Percentiles rank a stretch among this genome's conserved stretches.
phyloP scores from a whole-genome alignment of 768 basidiomycete species.

The Boletus rubescentipes region DNA sequence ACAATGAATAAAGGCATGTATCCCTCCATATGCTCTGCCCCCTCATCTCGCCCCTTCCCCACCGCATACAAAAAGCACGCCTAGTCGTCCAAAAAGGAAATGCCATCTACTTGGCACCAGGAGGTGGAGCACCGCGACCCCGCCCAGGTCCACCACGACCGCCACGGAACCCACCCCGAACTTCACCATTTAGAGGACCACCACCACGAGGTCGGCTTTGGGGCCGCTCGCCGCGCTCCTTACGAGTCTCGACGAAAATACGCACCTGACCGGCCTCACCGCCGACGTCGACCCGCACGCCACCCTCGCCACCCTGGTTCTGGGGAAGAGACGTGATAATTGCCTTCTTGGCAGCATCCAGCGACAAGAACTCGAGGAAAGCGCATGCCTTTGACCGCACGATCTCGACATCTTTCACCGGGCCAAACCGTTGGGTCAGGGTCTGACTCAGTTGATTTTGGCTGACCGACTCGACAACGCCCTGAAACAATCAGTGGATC shows the following conservation, averaged over 20 bases:
- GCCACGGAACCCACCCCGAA: slow-evolving; percentile 47
- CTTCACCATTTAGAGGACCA: slow-evolving; percentile 48
- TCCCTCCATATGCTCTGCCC: slow-evolving; percentile 8
- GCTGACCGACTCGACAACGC: slow-evolving; percentile 68
- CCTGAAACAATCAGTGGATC: slow-evolving; percentile 39
- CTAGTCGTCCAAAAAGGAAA: not conserved
- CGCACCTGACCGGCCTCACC: slow-evolving; percentile 50
- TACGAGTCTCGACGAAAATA: slow-evolving; percentile 84
- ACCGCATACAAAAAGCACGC: slow-evolving; percentile 1
- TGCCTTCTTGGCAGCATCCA: slow-evolving; percentile 84
- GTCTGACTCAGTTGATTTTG: slow-evolving; percentile 46
- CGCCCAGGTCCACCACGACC: slow-evolving; percentile 45
- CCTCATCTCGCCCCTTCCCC: not conserved
- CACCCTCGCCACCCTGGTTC: slow-evolving; percentile 83
- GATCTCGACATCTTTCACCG: slow-evolving; percentile 86
- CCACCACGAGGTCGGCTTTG: slow-evolving; percentile 61
- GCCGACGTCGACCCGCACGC: slow-evolving; percentile 72
- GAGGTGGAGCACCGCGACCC: slow-evolving; percentile 38
- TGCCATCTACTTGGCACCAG: slow-evolving; percentile 26
- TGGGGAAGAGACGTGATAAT: slow-evolving; percentile 70
- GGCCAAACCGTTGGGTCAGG: slow-evolving; percentile 68
- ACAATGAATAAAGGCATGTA: slow-evolving; percentile 10
- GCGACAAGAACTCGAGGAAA: slow-evolving; percentile 81
- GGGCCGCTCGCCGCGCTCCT: slow-evolving; percentile 86
- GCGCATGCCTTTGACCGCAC: slow-evolving; percentile 88